Conservation (phyloP, 108 stramenopile genomes). For the Skeletonema potamos region DNA sequence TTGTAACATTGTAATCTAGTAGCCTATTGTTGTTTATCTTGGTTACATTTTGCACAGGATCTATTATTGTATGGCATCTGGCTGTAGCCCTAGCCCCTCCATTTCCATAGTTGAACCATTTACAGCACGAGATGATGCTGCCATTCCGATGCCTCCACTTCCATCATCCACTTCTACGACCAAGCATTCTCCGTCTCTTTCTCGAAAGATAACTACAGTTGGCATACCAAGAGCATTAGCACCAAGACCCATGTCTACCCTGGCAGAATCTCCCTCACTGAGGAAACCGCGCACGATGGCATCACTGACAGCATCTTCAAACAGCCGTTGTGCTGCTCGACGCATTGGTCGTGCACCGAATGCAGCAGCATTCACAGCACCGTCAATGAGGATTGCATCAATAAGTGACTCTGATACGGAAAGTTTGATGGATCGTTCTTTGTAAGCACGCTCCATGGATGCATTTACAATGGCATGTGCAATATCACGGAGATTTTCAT, state of each 20-base stretch:
- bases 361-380: slow-evolving; percentile 70
- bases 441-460: slow-evolving; percentile 59
- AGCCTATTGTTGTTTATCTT: neutral
- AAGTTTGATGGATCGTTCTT: slow-evolving; percentile 59
- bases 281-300: slow-evolving; percentile 83
- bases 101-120: slow-evolving; percentile 1
- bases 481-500: slow-evolving; percentile 74
- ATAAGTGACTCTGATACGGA: slow-evolving; percentile 52
- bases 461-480: slow-evolving; percentile 61
- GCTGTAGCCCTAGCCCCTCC: slow-evolving; percentile 23
- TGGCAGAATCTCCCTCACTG: slow-evolving; percentile 61
- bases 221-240: slow-evolving; percentile 28
- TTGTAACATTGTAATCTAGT: neutral
- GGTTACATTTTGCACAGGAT: neutral
- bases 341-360: slow-evolving; percentile 90
- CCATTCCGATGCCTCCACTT: slow-evolving; percentile 48
- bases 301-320: slow-evolving; percentile 87
- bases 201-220: slow-evolving; percentile 38
- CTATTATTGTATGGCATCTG: slow-evolving; percentile 29
- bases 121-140: slow-evolving; percentile 12
- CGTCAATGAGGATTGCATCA: slow-evolving; percentile 64
- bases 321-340: slow-evolving; percentile 79
- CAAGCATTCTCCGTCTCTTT: slow-evolving; percentile 38
- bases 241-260: slow-evolving; percentile 44
- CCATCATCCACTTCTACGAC: slow-evolving; percentile 57